These are phyloP conservation scores for Colletotrichum lini DNA, from an alignment of 2,329 filamentous ascomycete species.

Conservation along the genomic window DNA sequence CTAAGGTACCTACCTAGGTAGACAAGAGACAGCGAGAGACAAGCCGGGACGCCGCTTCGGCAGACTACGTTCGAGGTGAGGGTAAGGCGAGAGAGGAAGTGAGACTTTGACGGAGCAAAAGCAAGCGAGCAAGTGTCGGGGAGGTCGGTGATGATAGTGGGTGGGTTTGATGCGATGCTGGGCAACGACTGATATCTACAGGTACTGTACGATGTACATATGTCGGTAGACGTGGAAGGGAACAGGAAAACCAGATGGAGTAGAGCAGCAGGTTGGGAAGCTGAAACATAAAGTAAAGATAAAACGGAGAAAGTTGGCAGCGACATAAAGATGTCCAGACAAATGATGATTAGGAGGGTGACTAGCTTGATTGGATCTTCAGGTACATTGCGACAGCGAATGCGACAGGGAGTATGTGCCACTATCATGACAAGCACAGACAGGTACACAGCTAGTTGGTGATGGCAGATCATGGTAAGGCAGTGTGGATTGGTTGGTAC, in stretches of 20 bases:
- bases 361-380: conserved; percentile 31
- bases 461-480: conserved; percentile 19
- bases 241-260: not conserved
- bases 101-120: conserved; percentile 16
- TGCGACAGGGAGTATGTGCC: conserved; percentile 10
- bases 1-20: not conserved
- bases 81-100: not conserved
- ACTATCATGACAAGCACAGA: not conserved
- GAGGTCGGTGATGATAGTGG: conserved; percentile 17
- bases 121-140: conserved; percentile 33
- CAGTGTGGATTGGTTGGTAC: conserved; percentile 13
- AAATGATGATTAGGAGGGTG: conserved; percentile 1
- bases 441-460: not conserved
- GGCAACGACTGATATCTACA: conserved; percentile 3
- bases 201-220: too few species aligned
- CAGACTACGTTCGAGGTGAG: conserved; percentile 4
- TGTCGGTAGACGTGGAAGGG: not conserved
- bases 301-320: conserved; percentile 23
- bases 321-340: conserved; percentile 12
- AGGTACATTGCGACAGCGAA: conserved; percentile 15
- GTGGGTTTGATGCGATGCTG: conserved; percentile 3
- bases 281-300: too few species aligned
- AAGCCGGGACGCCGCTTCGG: conserved; percentile 4
- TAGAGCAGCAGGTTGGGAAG: not conserved
- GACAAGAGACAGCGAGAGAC: conserved; percentile 4